Evolutionary conservation across 2,329 filamentous ascomycete species (phyloP).

Genomic region (Aspergillus sp.): DNA sequence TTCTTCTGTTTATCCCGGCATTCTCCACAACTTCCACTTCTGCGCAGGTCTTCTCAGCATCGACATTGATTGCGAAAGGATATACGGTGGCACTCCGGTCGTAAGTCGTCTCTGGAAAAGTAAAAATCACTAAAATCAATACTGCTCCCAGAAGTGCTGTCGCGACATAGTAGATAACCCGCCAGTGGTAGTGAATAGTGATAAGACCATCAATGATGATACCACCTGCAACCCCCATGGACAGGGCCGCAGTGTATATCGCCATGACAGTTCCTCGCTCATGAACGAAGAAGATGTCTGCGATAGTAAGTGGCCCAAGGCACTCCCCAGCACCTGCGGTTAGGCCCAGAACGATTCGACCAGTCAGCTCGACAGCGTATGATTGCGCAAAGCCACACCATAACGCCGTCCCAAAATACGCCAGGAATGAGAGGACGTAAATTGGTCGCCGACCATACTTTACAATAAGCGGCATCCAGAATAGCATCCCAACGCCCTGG

Average conservation of each 20-base stretch:
- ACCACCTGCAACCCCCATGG: conserved; percentile 25
- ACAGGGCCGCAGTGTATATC: conserved; percentile 26
- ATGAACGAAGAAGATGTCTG: conserved; percentile 38
- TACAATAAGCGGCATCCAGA: conserved; percentile 41
- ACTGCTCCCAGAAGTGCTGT: conserved; percentile 1
- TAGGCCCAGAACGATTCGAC: conserved; percentile 42
- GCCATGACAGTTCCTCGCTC: conserved; percentile 11
- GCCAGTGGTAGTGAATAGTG: conserved; percentile 37
- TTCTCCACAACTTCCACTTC: too few relatives aligned
- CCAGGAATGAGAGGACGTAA: conserved; percentile 15
- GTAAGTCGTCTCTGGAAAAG: conserved; percentile 11
- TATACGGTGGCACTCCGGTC: not conserved
- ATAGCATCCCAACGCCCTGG: conserved; percentile 47
- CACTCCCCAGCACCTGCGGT: conserved; percentile 56
- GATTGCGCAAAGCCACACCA: conserved; percentile 39
- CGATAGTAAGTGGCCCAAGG: conserved; percentile 52
- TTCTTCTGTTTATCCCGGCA: not conserved
- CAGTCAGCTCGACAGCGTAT: conserved; percentile 29
- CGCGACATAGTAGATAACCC: conserved; percentile 27
- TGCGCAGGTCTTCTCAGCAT: too few relatives aligned
- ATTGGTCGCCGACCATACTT: conserved; percentile 41
- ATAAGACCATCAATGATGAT: conserved; percentile 38
- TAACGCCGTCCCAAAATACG: conserved; percentile 37
- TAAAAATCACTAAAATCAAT: conserved; percentile 4
- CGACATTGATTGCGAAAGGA: too few relatives aligned